These are phyloP conservation scores for Colletotrichum shisoi DNA, from an alignment of 2,329 filamentous ascomycete genomes.

Conservation along the genomic window DNA sequence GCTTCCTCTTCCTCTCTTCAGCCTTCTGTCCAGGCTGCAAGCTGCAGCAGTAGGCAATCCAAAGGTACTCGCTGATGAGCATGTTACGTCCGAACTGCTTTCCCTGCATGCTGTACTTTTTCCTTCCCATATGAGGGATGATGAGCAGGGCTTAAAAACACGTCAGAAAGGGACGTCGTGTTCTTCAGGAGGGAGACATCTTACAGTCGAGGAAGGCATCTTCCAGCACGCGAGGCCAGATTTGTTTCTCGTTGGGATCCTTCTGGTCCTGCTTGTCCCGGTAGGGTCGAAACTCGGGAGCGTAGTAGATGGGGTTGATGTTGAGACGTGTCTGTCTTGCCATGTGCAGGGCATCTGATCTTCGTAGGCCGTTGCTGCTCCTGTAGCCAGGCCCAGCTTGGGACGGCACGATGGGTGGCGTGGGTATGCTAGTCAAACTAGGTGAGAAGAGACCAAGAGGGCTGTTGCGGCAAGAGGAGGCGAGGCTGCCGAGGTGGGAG, in stretches of 20 bases:
- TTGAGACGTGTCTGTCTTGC: constrained; percentile 49
- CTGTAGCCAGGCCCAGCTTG: constrained; percentile 53
- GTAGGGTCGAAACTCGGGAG: constrained; percentile 70
- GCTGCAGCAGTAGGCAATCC: constrained; percentile 58
- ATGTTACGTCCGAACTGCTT: constrained; percentile 73
- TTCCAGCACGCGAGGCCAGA: constrained; percentile 70
- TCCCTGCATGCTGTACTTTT: constrained; percentile 71
- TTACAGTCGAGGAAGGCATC: constrained; percentile 73
- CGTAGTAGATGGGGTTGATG: constrained; percentile 68
- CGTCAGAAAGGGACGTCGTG: constrained; percentile 11
- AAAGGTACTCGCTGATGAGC: constrained; percentile 74
- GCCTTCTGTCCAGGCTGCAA: constrained; percentile 58
- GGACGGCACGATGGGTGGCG: constrained; percentile 59
- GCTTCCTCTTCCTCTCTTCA: constrained; percentile 65
- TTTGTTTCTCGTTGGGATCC: constrained; percentile 67
- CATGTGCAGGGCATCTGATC: constrained; percentile 43
- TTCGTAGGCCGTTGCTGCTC: constrained; percentile 46
- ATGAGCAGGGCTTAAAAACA: constrained; percentile 63
- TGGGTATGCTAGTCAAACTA: constrained; percentile 58
- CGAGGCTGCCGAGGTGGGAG: constrained; percentile 46
- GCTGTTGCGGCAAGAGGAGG: constrained; percentile 55
- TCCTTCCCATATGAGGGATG: constrained; percentile 71
- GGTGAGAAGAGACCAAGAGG: constrained; percentile 55
- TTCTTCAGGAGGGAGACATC: constrained; percentile 40
- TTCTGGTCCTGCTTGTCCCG: constrained; percentile 71